A percentile compares a stretch with the other conserved stretches of the same genome.
phyloP scores from a whole-genome alignment of 345 rosid genomes.

The Populus euphratica region DNA sequence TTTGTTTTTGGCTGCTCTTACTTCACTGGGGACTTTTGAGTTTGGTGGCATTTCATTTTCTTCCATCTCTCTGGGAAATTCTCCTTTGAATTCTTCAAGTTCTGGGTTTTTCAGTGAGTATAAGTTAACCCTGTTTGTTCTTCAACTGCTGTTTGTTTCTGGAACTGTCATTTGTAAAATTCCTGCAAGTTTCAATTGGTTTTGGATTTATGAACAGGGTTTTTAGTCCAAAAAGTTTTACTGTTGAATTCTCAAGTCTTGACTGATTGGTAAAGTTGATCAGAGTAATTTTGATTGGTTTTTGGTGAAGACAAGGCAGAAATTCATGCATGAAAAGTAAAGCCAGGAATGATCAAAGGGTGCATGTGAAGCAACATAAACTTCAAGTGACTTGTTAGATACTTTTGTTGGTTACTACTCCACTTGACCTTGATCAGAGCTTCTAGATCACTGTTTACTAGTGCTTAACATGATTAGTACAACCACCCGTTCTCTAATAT shows the following conservation, averaged over 20 bases:
- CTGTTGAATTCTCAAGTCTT: background rate
- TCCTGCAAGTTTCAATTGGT: background rate
- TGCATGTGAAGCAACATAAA: conserved; percentile 39
- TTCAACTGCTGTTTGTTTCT: background rate
- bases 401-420: conserved; percentile 17
- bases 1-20: conserved; percentile 72
- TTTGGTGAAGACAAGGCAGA: background rate
- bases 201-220: background rate
- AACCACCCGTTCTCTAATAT: background rate
- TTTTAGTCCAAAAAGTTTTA: background rate
- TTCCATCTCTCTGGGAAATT: conserved; percentile 35
- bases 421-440: conserved; percentile 15
- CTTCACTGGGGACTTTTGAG: conserved; percentile 63
- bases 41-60: conserved; percentile 53
- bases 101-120: conserved; percentile 52
- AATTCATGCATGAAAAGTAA: conserved; percentile 14
- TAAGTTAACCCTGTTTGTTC: background rate
- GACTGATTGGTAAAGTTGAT: background rate
- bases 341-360: conserved; percentile 27
- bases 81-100: conserved; percentile 64
- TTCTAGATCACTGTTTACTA: conserved; percentile 6
- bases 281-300: background rate
- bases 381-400: conserved; percentile 21
- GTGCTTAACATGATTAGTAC: conserved; percentile 7
- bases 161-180: background rate